phyloP scores from a whole-genome alignment of 768 basidiomycete genomes.

The Mycena pura region DNA sequence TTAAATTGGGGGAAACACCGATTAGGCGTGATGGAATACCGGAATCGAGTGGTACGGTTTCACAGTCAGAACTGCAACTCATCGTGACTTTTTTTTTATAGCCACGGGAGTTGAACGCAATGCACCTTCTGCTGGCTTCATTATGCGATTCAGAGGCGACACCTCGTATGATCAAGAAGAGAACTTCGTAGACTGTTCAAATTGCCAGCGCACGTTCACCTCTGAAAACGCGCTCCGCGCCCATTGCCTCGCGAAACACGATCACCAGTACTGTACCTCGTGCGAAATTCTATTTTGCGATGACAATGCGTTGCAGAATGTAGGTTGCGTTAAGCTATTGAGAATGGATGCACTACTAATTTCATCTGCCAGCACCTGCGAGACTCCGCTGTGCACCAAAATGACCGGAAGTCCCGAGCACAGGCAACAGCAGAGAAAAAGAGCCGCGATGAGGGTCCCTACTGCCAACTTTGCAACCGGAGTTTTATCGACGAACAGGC shows the following conservation, averaged over 20 bases:
- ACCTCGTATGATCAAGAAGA: not conserved
- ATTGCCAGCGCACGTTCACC: not conserved
- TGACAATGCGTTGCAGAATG: slow-evolving; percentile 3
- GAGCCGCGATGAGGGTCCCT: not conserved
- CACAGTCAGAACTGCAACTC: no score
- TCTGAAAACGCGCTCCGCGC: not conserved
- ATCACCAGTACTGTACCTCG: slow-evolving; percentile 10
- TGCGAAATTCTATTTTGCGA: not conserved
- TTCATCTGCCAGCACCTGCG: not conserved
- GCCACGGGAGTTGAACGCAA: not conserved
- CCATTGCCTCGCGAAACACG: not conserved
- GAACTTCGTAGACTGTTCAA: not conserved
- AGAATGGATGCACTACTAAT: not conserved
- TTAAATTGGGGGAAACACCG: not conserved
- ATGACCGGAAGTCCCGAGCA: not conserved
- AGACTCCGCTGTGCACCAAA: slow-evolving; percentile 2
- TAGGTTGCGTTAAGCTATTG: not conserved
- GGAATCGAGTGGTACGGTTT: not conserved
- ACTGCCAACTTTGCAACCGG: not conserved
- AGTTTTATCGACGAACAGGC: not conserved
- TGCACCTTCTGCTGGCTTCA: not conserved
- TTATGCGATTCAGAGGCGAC: not conserved
- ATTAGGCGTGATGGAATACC: not conserved
- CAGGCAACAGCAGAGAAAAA: no score
- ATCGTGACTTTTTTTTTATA: not conserved